Evolutionary conservation across 2,329 filamentous ascomycete genomes (phyloP), one percentile per base, ranked within the genome.

Genomic region (Pseudogymnoascus sp.): DNA sequence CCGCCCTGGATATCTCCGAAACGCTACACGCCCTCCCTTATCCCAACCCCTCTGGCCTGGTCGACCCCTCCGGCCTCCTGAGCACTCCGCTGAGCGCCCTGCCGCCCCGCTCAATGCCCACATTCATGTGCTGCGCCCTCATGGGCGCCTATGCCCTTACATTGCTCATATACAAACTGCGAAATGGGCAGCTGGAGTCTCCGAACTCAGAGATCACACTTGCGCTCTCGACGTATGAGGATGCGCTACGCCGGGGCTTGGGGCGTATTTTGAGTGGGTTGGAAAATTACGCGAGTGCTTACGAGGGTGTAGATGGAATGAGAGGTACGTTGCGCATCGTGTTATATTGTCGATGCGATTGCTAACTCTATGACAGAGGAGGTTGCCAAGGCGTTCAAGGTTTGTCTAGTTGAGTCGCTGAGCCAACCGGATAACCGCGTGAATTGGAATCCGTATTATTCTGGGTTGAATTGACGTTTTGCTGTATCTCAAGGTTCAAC

Each of bases 1-100:
- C 79, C 6, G 78, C 79, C 1, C 73, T 82, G 47, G 78, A 75
- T 65, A 81, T 82, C 62, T 76, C 79, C 1, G 69, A 73, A 60
- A 75, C 76, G 11, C 81, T 81, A 61, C 74, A 78, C 65, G 70
- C 73, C 10, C 68, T 82, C 35, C 79, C 80, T 0, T 80, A 77
- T 62, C 79, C 80, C 12, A 76, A 76, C 61, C 74, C 77, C n/a
- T 42, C 44, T 31, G 59, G 59, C 14, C 14, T 62, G 12, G 23
- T 61, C 5, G 35, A 59, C 14, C 40, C 59, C 14, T 62, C 59
- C 16, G 40, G 42, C 25, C 23, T 53, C 8, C 31, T 63, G 1
- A 44, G 38, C 18, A 31, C 62, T 7, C 35, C 35, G n/a, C 59
- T 60, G 33, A 40, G 21, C 18, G 59, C 33, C 33, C 18, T 60